Percentiles rank a stretch among this genome's conserved stretches.
These are phyloP conservation scores for Meyerozyma elateridarum DNA, from an alignment of 1,139 yeast species.

Conservation along the genomic window DNA sequence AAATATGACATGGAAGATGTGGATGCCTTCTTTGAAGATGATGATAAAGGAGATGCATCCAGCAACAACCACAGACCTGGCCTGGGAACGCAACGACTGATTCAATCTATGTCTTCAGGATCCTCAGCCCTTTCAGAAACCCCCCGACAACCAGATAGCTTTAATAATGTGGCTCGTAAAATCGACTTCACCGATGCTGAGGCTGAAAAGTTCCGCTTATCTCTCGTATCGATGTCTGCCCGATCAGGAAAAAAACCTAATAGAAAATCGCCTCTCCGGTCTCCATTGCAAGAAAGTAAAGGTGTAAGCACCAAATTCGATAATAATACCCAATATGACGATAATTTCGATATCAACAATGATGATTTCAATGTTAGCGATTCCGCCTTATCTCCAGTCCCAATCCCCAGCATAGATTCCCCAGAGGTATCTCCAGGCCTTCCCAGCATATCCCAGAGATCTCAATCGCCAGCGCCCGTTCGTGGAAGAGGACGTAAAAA, in stretches of 20 bases:
- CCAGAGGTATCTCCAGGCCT: not conserved
- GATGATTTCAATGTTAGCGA: constrained; percentile 6
- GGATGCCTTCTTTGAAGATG: constrained; percentile 62
- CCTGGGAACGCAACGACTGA: constrained; percentile 4
- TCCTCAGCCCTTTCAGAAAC: constrained; percentile 2
- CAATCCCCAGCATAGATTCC: constrained; percentile 1
- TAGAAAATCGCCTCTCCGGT: constrained; percentile 30
- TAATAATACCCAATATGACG: constrained; percentile 9
- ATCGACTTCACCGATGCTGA: constrained; percentile 37
- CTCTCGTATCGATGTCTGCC: constrained; percentile 25
- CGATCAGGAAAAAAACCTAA: constrained; percentile 16
- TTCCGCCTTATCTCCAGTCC: constrained; percentile 1
- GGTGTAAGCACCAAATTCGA: constrained; percentile 2
- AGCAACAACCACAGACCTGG: constrained; percentile 11
- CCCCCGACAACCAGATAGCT: constrained; percentile 10
- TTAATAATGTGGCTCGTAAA: constrained; percentile 28
- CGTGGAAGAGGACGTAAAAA: not conserved
- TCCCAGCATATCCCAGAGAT: not conserved
- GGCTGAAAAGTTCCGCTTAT: constrained; percentile 30
- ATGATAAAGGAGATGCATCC: constrained; percentile 27
- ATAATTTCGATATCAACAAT: constrained; percentile 10
- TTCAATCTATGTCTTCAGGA: constrained; percentile 1
- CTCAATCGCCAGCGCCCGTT: not conserved
- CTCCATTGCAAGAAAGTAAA: constrained; percentile 27
- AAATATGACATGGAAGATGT: constrained; percentile 74